Percentiles rank a stretch among this genome's conserved stretches.
These are phyloP conservation scores for Astrephomene gubernaculifera DNA, from an alignment of 139 green algal genomes.

Conservation along the genomic window DNA sequence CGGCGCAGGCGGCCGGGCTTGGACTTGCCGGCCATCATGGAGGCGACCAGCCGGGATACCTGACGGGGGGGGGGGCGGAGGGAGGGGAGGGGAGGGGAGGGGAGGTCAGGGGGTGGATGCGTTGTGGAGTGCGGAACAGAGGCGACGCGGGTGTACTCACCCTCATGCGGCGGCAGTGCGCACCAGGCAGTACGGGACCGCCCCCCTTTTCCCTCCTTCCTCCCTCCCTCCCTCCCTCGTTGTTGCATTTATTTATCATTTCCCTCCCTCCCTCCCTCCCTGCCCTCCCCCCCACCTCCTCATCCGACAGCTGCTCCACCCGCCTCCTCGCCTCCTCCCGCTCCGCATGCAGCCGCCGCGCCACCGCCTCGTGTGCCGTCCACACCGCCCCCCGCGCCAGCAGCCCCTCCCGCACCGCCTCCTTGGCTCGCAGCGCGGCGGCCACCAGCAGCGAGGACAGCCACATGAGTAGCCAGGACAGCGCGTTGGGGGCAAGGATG, in stretches of 20 bases:
- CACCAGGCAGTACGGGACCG: no score
- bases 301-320: slow-evolving; percentile 53
- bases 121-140: no score
- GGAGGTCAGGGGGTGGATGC: neutral
- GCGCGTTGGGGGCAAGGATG: slow-evolving; percentile 55
- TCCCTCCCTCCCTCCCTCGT: no score
- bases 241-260: no score
- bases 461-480: slow-evolving; percentile 49
- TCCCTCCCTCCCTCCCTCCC: neutral
- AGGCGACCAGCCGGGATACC: slow-evolving; percentile 39
- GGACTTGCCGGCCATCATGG: slow-evolving; percentile 58
- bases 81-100: neutral
- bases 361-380: slow-evolving; percentile 56
- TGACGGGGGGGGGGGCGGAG: slow-evolving; percentile 34
- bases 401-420: slow-evolving; percentile 55
- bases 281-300: neutral
- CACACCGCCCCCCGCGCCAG: slow-evolving; percentile 52
- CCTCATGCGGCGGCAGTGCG: no score
- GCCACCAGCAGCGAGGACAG: slow-evolving; percentile 41
- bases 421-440: slow-evolving; percentile 56
- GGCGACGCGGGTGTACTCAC: no score
- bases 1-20: slow-evolving; percentile 53
- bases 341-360: slow-evolving; percentile 40
- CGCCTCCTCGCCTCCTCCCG: slow-evolving; percentile 48
- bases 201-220: no score